Conservation (phyloP, 1,284 basidiomycete species). For the Gomphus bonarii region DNA sequence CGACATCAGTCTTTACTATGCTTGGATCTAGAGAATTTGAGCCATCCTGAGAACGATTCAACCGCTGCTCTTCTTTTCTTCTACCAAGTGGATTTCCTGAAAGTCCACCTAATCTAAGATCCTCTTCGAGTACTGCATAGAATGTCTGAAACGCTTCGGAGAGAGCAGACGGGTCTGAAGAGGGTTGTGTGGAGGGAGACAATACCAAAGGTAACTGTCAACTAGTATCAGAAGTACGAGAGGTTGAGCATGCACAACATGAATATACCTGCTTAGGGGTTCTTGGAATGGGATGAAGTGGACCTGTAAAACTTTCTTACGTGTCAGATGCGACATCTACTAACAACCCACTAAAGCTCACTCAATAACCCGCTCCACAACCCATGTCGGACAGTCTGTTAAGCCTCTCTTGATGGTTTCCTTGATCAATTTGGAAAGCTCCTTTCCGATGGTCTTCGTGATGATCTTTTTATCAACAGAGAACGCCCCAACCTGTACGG, state of each 20-base stretch:
- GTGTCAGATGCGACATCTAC: neutral
- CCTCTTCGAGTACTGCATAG: constrained; percentile 50
- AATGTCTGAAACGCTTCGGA: constrained; percentile 65
- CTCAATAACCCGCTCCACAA: constrained; percentile 45
- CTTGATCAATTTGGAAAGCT: constrained; percentile 48
- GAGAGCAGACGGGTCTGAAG: constrained; percentile 16
- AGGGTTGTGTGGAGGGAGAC: neutral
- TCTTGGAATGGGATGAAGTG: constrained; percentile 41
- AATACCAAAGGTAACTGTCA: neutral
- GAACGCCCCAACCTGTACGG: constrained; percentile 47
- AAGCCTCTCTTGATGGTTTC: constrained; percentile 42
- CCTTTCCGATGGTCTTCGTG: constrained; percentile 45
- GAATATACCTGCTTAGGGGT: constrained; percentile 12
- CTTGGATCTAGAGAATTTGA: neutral
- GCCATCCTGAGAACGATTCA: neutral
- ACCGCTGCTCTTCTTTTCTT: constrained; percentile 18
- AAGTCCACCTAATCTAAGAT: constrained; percentile 25
- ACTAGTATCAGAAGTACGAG: neutral
- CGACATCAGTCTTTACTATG: neutral
- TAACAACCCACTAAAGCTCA: neutral
- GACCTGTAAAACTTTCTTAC: constrained; percentile 33
- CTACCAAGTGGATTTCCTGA: constrained; percentile 18
- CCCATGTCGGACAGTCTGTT: constrained; percentile 43
- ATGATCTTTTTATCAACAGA: constrained; percentile 44
- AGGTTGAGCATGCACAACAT: neutral